These are phyloP conservation scores for Hypoxylon rickii DNA, from an alignment of 495 filamentous ascomycete genomes.

Conservation along the genomic window DNA sequence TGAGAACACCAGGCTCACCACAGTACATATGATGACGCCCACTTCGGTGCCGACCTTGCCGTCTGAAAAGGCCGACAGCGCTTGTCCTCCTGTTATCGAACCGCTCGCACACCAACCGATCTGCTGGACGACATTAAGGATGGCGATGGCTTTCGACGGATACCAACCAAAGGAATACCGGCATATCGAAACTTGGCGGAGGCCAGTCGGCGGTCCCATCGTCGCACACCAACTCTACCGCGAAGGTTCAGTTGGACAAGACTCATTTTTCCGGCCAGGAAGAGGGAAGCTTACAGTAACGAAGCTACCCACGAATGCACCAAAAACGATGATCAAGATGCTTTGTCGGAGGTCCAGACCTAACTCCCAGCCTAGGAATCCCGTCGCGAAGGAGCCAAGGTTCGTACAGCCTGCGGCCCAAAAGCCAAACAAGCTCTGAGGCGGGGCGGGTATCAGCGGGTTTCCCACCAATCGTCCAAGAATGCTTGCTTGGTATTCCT, in stretches of 20 bases:
- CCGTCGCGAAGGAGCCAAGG: conserved; percentile 56
- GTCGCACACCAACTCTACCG: conserved; percentile 50
- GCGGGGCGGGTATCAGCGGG: background rate
- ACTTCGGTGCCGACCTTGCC: conserved; percentile 49
- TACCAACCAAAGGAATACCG: conserved; percentile 63
- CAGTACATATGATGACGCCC: conserved; percentile 53
- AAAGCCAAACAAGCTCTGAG: conserved; percentile 31
- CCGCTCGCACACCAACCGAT: conserved; percentile 55
- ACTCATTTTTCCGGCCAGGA: background rate
- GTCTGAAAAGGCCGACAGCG: conserved; percentile 56
- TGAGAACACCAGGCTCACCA: conserved; percentile 49
- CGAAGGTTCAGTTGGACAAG: background rate
- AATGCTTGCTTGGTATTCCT: too few species aligned
- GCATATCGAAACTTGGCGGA: conserved; percentile 58
- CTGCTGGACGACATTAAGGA: conserved; percentile 55
- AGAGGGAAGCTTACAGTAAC: conserved; percentile 50
- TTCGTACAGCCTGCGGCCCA: conserved; percentile 61
- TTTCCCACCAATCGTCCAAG: too few species aligned
- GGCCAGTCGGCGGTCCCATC: conserved; percentile 55
- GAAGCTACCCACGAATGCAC: conserved; percentile 49
- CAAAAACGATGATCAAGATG: conserved; percentile 57
- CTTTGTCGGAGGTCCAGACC: conserved; percentile 55
- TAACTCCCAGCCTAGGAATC: conserved; percentile 55
- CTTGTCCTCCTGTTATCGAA: conserved; percentile 53
- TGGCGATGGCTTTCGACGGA: conserved; percentile 53